phyloP scores from a whole-genome alignment of 805 yeast species.

The Schwanniomyces pseudopolymorphus region DNA sequence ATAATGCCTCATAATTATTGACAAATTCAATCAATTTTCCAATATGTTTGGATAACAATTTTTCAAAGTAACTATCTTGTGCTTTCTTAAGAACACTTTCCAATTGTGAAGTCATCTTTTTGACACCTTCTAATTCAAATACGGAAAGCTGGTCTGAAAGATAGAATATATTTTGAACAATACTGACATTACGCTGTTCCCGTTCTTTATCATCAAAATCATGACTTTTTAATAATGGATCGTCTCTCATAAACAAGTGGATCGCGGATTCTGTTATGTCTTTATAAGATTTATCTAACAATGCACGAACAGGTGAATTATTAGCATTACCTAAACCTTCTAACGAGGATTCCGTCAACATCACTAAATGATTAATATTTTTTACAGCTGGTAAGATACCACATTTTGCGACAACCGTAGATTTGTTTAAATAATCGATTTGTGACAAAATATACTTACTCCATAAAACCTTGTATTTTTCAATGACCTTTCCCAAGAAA shows the following conservation, averaged over 20 bases:
- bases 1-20: slow-evolving; percentile 56
- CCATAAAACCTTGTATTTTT: slow-evolving; percentile 58
- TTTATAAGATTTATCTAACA: slow-evolving; percentile 30
- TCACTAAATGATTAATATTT: slow-evolving; percentile 32
- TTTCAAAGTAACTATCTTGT: slow-evolving; percentile 32
- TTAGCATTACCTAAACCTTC: slow-evolving; percentile 18
- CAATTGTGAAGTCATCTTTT: slow-evolving; percentile 22
- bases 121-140: slow-evolving; percentile 21
- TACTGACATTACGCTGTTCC: slow-evolving; percentile 38
- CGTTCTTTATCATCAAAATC: slow-evolving; percentile 45
- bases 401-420: slow-evolving; percentile 35
- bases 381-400: slow-evolving; percentile 35
- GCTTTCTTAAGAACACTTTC: slow-evolving; percentile 26
- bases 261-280: slow-evolving; percentile 32
- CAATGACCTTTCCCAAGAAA: slow-evolving; percentile 50
- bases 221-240: slow-evolving; percentile 42
- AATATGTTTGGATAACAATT: slow-evolving; percentile 45
- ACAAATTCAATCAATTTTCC: slow-evolving; percentile 71
- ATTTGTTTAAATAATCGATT: slow-evolving; percentile 35
- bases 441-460: slow-evolving; percentile 56
- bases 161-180: slow-evolving; percentile 38
- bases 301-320: slow-evolving; percentile 16
- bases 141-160: slow-evolving; percentile 32
- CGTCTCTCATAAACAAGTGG: slow-evolving; percentile 38
- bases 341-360: slow-evolving; percentile 32